Evolutionary conservation across 2,329 filamentous ascomycete genomes (phyloP), one percentile per base, ranked within the genome.

Genomic region (Cladorrhinum sp.): DNA sequence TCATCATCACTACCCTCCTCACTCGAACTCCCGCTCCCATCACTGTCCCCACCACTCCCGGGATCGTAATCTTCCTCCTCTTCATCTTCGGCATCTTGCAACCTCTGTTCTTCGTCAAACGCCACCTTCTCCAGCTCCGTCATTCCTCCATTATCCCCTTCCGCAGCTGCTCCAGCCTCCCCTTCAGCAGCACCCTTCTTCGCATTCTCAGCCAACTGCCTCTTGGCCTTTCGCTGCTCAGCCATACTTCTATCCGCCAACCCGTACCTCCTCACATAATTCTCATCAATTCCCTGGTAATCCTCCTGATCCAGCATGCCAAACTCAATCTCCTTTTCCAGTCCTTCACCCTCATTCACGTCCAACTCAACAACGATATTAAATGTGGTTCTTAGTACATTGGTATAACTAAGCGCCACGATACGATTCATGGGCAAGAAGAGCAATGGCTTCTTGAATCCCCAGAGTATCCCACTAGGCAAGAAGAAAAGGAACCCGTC

Each of bases 231-330:
- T 56, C 87, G 75, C 69, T 84, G 82, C 69, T 89, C 86, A 0
- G 86, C 86, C 85, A 90, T 86, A 69, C 86, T 89, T 62, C 84
- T 78, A 68, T 90, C 86, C 63, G 88, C 84, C 24, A 90, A 77
- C 0, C 82, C 78, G 65, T 89, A 82, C 9, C 79, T 79, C 67
- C 82, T 80, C 52, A 89, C 79, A 67, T 87, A 90, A n/a, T 69
- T 71, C 64, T 83, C 80, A 67, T 88, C 85, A 63, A 90, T 89
- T 21, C 81, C 83, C 3, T 74, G 76, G 62, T 87, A 89, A 69
- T 90, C 86, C 65, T 86, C 84, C 72, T 90, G 86, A 67, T 90
- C 87, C 18, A 90, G 72, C 87, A 89, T 89, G 39, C 79, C 79
- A 64, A 89, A 89, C 70, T 89, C 86, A 21, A 88, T 74, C 68